Base-by-base conservation (phyloP, 768 basidiomycete genomes). In the Rhodotorula kratochvilovae region DNA sequence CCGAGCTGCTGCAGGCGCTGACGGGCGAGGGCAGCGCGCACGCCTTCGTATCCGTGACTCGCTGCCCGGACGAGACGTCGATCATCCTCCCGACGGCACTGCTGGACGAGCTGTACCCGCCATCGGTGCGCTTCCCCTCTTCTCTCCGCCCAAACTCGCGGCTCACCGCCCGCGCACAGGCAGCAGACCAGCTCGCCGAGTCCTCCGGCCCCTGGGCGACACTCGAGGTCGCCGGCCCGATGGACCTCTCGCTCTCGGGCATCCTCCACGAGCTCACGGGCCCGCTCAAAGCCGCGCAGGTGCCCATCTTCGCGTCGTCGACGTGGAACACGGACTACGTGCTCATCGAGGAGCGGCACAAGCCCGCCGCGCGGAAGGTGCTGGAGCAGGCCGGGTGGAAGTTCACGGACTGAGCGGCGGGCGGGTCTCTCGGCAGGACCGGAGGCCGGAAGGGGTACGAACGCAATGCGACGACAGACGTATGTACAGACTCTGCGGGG, bases 301-400 rank as follows among this genome's bases (percentile, higher is more conserved):
- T 76, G 2, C 67, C 76, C 5, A 62, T 76, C 42, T 76, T 76
- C 51, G 76, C 73, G 15, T 60, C 62, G 29, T 70, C 68, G 3
- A 76, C 76, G n/a, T 73, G 51, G 61, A 58, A 72, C 36, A 76
- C 76, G 11, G 76, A 76, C 58, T 74, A 74, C 46, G 66, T 76
- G 17, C 65, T 76, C 35, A 60, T 72, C 60, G 61, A 68, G 25
- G 62, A 51, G 64, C 59, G 56, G 45, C 58, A 70, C 33, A 19
- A 45, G 42, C 67, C 60, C 17, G 35, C 36, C 42, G 70, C 73
- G 16, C 27, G 33, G 25, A 10, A 50, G 10, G 66, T 48, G 8
- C 60, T 76, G 31, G 29, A 11, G 6, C 16, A 27, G 4, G 70
- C 70, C 8, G 73, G 76, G 2, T 76, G 76, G 76, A 43, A n/a